phyloP scores from a whole-genome alignment of 2,329 filamentous ascomycete genomes.

The Ophiocordyceps australis region DNA sequence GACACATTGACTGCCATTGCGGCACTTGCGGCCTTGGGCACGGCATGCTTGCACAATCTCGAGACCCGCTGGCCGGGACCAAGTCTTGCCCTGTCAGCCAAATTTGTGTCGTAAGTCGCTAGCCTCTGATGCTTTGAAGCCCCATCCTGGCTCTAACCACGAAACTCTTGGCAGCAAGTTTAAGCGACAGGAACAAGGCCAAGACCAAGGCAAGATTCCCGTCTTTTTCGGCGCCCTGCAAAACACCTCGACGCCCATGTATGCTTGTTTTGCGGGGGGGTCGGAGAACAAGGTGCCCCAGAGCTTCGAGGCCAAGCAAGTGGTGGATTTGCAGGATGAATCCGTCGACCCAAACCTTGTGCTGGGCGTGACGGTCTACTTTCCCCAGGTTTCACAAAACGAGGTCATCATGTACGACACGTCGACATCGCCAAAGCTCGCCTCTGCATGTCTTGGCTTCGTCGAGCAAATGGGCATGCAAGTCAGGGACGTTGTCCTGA shows the following conservation, averaged over 20 bases:
- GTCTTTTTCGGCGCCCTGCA: slow-evolving; percentile 1
- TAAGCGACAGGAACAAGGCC: not conserved
- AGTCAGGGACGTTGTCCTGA: slow-evolving; percentile 1
- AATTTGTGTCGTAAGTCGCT: slow-evolving; percentile 1
- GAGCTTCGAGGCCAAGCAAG: not conserved
- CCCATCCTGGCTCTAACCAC: not conserved
- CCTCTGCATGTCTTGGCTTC: slow-evolving; percentile 1
- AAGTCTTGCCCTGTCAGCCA: slow-evolving; percentile 1
- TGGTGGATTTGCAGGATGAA: not conserved
- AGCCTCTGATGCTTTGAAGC: not conserved
- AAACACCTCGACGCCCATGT: not conserved
- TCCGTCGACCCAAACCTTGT: slow-evolving; percentile 1
- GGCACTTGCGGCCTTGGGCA: not conserved
- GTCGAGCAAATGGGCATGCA: not conserved
- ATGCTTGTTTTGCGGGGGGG: slow-evolving; percentile 1
- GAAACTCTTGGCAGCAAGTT: not conserved
- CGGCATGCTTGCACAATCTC: slow-evolving; percentile 1
- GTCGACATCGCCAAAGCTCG: slow-evolving; percentile 1
- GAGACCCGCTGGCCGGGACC: not conserved
- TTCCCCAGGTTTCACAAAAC: not conserved
- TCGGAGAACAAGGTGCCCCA: slow-evolving; percentile 1
- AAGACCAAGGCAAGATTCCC: not conserved
- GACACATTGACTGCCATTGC: not conserved
- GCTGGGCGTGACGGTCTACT: slow-evolving; percentile 1
- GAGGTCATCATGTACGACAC: slow-evolving; percentile 2